Evolutionary conservation across 768 basidiomycete species (phyloP).

Genomic region (Trametes meyenii): DNA sequence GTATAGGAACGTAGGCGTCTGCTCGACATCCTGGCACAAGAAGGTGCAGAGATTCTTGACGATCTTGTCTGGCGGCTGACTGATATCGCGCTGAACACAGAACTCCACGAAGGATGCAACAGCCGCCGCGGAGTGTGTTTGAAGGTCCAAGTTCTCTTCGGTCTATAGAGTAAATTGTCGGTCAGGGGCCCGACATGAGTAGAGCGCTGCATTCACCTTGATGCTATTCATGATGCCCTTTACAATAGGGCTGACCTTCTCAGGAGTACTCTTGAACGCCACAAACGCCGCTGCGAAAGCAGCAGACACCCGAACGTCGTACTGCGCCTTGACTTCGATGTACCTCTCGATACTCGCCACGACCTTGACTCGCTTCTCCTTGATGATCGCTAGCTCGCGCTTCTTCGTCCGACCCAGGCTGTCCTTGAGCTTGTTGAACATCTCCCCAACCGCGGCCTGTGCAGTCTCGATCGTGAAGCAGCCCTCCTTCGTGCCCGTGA

Average conservation of each 20-base stretch:
- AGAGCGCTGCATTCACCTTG: slow-evolving; percentile 60
- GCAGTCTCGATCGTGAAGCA: slow-evolving; percentile 84
- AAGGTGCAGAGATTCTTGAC: slow-evolving; percentile 97
- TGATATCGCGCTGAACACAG: slow-evolving; percentile 70
- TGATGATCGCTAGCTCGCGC: slow-evolving; percentile 68
- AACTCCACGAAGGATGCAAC: slow-evolving; percentile 89
- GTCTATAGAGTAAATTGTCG: slow-evolving; percentile 46
- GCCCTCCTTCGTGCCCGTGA: slow-evolving; percentile 61
- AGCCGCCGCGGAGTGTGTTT: slow-evolving; percentile 82
- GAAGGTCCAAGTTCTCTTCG: slow-evolving; percentile 88
- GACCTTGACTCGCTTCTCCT: slow-evolving; percentile 74
- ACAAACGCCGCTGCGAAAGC: slow-evolving; percentile 92
- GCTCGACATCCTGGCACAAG: slow-evolving; percentile 86
- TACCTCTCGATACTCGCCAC: slow-evolving; percentile 77
- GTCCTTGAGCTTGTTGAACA: slow-evolving; percentile 76
- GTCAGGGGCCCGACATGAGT: not conserved
- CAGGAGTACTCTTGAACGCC: slow-evolving; percentile 81
- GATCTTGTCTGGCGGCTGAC: slow-evolving; percentile 93
- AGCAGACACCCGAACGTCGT: slow-evolving; percentile 87
- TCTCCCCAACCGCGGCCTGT: slow-evolving; percentile 63
- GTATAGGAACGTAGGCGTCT: slow-evolving; percentile 87
- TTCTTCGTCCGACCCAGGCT: slow-evolving; percentile 79
- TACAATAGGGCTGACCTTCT: slow-evolving; percentile 95
- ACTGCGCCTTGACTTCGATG: slow-evolving; percentile 76
- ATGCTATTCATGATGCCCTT: slow-evolving; percentile 97